phyloP scores from a whole-genome alignment of 257 asterid species.

The Verbena officinalis region DNA sequence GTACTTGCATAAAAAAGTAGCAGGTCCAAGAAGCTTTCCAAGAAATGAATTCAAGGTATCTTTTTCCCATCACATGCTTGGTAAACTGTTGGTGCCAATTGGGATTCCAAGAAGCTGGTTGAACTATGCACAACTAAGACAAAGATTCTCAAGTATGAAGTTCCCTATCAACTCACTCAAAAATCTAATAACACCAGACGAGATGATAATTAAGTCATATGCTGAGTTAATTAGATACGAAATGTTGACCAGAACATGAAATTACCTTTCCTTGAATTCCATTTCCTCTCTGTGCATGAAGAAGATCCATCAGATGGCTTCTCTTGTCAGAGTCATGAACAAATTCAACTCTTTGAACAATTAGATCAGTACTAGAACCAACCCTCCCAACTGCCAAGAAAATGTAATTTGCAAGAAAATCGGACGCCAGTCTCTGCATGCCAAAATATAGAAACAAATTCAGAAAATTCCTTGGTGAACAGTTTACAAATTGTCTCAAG shows the following conservation, averaged over 20 bases:
- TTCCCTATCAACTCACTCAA: background rate
- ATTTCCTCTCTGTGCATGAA: conserved; percentile 74
- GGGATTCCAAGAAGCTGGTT: no score
- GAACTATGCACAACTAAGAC: no score
- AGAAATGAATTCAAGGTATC: no score
- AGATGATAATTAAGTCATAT: background rate
- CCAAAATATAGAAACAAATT: conserved; percentile 19
- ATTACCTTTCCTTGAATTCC: conserved; percentile 68
- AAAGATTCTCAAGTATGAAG: no score
- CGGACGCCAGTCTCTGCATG: conserved; percentile 85
- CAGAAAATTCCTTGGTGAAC: conserved; percentile 13
- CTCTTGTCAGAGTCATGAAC: conserved; percentile 85
- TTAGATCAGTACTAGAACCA: conserved; percentile 89
- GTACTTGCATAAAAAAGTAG: no score
- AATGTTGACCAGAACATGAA: background rate
- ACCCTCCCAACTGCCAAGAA: conserved; percentile 93
- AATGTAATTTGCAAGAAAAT: conserved; percentile 80
- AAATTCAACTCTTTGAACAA: conserved; percentile 87
- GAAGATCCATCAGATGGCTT: conserved; percentile 89
- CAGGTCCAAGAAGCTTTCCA: no score
- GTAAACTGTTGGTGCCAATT: no score
- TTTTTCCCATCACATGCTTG: no score
- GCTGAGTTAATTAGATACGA: background rate
- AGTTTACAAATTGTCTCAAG: conserved; percentile 1
- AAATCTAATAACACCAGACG: background rate